Conservation (phyloP, 129 eudicot species). For the Saussurea involucrata region DNA sequence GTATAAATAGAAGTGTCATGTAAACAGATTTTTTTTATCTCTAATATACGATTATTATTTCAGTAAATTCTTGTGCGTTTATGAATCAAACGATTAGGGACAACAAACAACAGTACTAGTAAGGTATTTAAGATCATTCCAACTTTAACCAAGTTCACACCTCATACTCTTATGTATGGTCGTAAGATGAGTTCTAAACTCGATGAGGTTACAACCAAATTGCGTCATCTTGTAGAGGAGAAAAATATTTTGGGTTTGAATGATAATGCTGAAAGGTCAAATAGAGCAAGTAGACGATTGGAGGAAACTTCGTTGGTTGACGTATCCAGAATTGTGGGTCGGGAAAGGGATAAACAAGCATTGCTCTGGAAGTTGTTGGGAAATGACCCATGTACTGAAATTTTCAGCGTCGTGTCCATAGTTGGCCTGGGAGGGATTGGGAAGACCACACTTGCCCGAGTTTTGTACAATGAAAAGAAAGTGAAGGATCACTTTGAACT, state of each 20-base stretch:
- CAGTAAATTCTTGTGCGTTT: too few species aligned
- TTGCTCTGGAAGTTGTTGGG: not conserved
- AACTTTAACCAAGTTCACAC: not conserved
- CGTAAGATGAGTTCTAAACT: not conserved
- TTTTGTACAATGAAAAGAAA: not conserved
- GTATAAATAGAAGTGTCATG: too few species aligned
- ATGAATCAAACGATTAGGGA: too few species aligned
- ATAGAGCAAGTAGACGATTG: not conserved
- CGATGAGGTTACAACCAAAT: not conserved
- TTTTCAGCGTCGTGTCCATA: not conserved
- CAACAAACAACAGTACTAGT: not conserved
- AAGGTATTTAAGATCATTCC: conserved; percentile 6
- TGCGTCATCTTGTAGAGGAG: not conserved
- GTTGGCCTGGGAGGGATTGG: not conserved
- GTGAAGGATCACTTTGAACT: not conserved
- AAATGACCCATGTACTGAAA: not conserved
- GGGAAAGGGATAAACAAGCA: not conserved
- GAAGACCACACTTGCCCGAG: not conserved
- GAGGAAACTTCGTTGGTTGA: not conserved
- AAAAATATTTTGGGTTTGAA: not conserved
- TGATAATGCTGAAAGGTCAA: not conserved
- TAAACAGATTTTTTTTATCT: too few species aligned
- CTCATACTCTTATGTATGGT: conserved; percentile 1
- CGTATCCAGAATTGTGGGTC: not conserved
- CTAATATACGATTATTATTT: too few species aligned